Evolutionary conservation across 768 basidiomycete species (phyloP).

Genomic region (Suillus tomentosus): DNA sequence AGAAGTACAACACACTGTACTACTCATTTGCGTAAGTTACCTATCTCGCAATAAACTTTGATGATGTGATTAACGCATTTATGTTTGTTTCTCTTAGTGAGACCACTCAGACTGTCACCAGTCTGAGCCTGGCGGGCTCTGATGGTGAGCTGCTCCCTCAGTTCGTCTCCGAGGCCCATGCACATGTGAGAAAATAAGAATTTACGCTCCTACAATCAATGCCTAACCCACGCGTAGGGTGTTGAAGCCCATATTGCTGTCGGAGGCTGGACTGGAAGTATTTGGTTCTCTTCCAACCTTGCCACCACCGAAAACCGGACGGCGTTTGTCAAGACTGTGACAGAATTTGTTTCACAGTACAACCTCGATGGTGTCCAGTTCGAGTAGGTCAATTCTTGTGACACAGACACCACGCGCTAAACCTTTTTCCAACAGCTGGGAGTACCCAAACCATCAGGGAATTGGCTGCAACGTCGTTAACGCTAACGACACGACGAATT

Average conservation of each 20-base stretch:
- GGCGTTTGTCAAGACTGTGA: conserved; percentile 53
- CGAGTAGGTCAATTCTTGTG: conserved; percentile 39
- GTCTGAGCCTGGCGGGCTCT: conserved; percentile 40
- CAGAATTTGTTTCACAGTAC: conserved; percentile 47
- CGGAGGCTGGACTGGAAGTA: conserved; percentile 64
- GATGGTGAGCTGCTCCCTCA: conserved; percentile 52
- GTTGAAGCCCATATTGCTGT: conserved; percentile 55
- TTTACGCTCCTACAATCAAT: background rate
- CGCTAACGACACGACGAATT: conserved; percentile 68
- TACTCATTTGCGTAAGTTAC: conserved; percentile 64
- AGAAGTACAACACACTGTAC: conserved; percentile 69
- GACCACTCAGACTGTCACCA: conserved; percentile 36
- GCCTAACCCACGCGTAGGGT: conserved; percentile 32
- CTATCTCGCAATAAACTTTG: background rate
- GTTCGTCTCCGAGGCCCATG: conserved; percentile 52
- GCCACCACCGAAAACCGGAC: conserved; percentile 52
- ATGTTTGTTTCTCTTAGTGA: conserved; percentile 25
- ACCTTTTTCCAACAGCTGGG: background rate
- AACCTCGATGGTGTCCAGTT: conserved; percentile 61
- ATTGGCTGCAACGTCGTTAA: conserved; percentile 67
- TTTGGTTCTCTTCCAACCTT: conserved; percentile 56
- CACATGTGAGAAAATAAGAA: conserved; percentile 31
- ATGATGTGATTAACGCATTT: background rate
- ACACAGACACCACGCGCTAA: background rate
- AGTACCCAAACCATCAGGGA: conserved; percentile 73